These are phyloP conservation scores for Fagopyrum esculentum DNA, from an alignment of 148 eudicot genomes.

Conservation along the genomic window DNA sequence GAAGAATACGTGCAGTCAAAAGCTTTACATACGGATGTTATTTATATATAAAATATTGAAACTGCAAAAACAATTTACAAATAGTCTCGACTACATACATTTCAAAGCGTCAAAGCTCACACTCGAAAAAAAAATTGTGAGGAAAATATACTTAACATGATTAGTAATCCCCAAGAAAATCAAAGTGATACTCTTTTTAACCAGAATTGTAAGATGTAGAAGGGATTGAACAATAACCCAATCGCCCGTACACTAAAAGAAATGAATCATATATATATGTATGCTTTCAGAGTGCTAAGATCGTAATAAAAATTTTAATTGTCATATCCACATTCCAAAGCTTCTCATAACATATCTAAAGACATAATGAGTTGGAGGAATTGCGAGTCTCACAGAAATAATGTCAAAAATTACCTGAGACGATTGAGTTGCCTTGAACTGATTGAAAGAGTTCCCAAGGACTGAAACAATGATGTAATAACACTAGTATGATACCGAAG, in stretches of 20 bases:
- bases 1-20: neutral
- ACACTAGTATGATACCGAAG: conserved; percentile 98
- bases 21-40: neutral
- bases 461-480: conserved; percentile 84
- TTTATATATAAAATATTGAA: neutral
- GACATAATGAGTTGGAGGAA: neutral
- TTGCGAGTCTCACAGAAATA: conserved; percentile 13
- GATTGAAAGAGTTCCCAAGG: conserved; percentile 85
- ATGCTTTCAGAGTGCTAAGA: neutral
- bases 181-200: neutral
- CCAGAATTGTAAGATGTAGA: neutral
- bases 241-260: neutral
- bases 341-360: neutral
- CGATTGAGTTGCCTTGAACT: conserved; percentile 95
- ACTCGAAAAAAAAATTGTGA: neutral
- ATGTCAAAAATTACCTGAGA: conserved; percentile 52
- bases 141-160: neutral
- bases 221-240: neutral
- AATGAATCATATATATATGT: too few relatives aligned
- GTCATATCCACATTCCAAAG: neutral
- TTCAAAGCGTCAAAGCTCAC: neutral
- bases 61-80: neutral
- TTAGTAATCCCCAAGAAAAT: neutral
- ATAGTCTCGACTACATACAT: neutral
- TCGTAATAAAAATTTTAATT: neutral